Evolutionary conservation across 306 rosid genomes (phyloP).

Genomic region (Myrica gale): DNA sequence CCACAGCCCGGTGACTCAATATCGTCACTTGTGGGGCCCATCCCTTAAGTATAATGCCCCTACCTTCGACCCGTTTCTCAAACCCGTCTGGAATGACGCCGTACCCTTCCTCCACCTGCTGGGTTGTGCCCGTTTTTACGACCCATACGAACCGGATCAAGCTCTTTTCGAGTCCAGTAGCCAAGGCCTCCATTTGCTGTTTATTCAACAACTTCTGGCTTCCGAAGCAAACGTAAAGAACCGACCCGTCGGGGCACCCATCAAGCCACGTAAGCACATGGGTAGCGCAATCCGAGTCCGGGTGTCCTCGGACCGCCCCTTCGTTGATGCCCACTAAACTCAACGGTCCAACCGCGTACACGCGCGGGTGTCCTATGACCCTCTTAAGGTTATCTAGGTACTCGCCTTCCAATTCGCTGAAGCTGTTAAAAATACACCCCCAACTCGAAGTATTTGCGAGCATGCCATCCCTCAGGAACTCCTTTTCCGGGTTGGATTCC

Average conservation of each 20-base stretch:
- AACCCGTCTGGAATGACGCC: slow-evolving; percentile 46
- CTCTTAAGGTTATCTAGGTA: slow-evolving; percentile 31
- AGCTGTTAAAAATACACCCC: slow-evolving; percentile 47
- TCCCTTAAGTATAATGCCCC: slow-evolving; percentile 42
- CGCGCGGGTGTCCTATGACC: slow-evolving; percentile 11
- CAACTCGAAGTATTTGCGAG: slow-evolving; percentile 39
- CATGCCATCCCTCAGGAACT: slow-evolving; percentile 33
- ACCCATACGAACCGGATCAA: slow-evolving; percentile 56
- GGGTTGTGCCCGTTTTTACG: slow-evolving; percentile 32
- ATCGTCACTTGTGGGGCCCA: slow-evolving; percentile 58
- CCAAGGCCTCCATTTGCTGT: slow-evolving; percentile 60
- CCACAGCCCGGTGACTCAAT: slow-evolving; percentile 41
- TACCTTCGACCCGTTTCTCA: slow-evolving; percentile 41
- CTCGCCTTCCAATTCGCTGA: slow-evolving; percentile 37
- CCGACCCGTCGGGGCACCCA: slow-evolving; percentile 50
- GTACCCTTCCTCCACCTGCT: slow-evolving; percentile 28
- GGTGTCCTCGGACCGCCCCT: background rate
- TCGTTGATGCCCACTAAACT: background rate
- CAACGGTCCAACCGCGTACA: slow-evolving; percentile 54
- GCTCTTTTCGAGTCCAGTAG: slow-evolving; percentile 58
- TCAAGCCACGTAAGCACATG: slow-evolving; percentile 46
- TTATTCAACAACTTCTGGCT: slow-evolving; percentile 55
- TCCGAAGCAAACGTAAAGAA: slow-evolving; percentile 66
- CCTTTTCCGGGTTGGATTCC: slow-evolving; percentile 44
- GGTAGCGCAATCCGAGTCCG: background rate